Percentiles rank a stretch among this genome's conserved stretches.
phyloP scores from a whole-genome alignment of 306 rosid genomes.

The Dryas drummondii region DNA sequence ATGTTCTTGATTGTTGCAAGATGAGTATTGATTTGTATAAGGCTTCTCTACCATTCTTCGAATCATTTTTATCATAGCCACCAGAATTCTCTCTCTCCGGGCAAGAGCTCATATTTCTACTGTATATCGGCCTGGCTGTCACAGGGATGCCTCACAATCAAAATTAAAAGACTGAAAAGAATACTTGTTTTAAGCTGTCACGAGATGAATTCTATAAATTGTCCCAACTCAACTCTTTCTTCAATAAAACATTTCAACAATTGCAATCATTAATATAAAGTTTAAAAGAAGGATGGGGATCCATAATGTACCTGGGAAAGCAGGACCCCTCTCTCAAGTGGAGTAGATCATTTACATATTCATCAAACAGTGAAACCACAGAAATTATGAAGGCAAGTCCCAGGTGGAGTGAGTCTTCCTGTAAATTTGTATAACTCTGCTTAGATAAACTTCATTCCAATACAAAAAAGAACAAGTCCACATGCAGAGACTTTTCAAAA shows the following conservation, averaged over 20 bases:
- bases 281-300: neutral
- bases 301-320: slow-evolving; percentile 60
- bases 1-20: slow-evolving; percentile 48
- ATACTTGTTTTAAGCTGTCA: neutral
- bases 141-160: slow-evolving; percentile 36
- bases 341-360: slow-evolving; percentile 78
- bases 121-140: slow-evolving; percentile 80
- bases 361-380: slow-evolving; percentile 76
- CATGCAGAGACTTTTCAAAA: neutral
- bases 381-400: slow-evolving; percentile 70
- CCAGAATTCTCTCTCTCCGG: slow-evolving; percentile 21
- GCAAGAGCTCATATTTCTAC: slow-evolving; percentile 32
- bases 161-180: slow-evolving; percentile 1
- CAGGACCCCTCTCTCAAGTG: slow-evolving; percentile 81
- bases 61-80: slow-evolving; percentile 19
- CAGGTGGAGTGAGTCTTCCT: slow-evolving; percentile 66
- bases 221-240: neutral
- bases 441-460: neutral
- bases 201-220: neutral
- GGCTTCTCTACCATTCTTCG: slow-evolving; percentile 33
- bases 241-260: neutral
- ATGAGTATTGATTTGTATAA: slow-evolving; percentile 30
- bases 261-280: neutral
- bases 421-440: neutral
- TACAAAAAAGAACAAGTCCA: slow-evolving; percentile 3